Evolutionary conservation across 805 yeast species (phyloP), one percentile per base, ranked within the genome.

Genomic region (Millerago galiae): DNA sequence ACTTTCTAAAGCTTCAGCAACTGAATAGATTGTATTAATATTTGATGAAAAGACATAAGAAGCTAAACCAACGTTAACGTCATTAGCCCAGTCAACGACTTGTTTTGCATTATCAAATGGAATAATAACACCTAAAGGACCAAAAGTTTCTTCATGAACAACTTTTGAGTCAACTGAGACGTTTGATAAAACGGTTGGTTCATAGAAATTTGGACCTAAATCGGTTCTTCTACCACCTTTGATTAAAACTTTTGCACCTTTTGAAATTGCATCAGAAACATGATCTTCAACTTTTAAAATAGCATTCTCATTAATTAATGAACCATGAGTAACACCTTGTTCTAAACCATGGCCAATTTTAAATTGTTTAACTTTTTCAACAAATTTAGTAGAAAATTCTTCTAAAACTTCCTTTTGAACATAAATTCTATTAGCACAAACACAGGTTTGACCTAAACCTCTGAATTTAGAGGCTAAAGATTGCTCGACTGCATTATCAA

Each of bases 371-470:
- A 78, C 81, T 51, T 68, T 59, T 14, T 54, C 60, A n/a, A 70
- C 71, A 35, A 79, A 61, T 44, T 62, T 63, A 16, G 58, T 50
- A 14, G 70, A 55, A 48, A 79, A 79, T 41, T 71, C 62, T 39
- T 74, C 78, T 43, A 76, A 65, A 24, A 78, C 59, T 3, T 66
- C 61, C 34, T 68, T 61, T 45, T 79, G 83, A 18, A 79, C 77
- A 51, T 74, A 79, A 5, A 79, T 50, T 52, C 81, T 66, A 55
- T 77, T 77, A 40, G 81, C 80, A 59, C 81, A 77, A 18, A 78
- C 77, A 63, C 86, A 79, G 1, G 83, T 77, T 56, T 79, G 85
- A 31, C 85, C 85, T 55, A 77, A 63, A 31, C 77, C 68, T 59
- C 81, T 70, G 58, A 79, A 77, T 52, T 78, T 79, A 27, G 80